Evolutionary conservation across 306 rosid genomes (phyloP), one percentile per base, ranked within the genome.

Genomic region (Casuarina equisetifolia): DNA sequence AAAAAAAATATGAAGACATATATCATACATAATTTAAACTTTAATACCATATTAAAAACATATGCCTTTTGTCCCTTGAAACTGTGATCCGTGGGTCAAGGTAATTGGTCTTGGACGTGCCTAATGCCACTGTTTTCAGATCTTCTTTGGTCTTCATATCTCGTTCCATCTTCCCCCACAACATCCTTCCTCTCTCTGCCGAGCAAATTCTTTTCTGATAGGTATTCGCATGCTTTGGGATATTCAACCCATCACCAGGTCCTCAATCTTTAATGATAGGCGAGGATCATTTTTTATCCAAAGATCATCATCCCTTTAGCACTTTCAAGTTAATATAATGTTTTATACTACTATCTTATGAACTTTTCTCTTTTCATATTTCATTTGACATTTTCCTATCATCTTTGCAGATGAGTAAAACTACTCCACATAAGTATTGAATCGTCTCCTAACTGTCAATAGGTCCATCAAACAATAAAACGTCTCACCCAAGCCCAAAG

Each of bases 81-180:
- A 95, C 99, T 0, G 98, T 95, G 85, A 95, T 95, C 76, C 98
- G 86, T 19, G 99, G 99, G 80, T 95, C 99, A 78, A 95, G 98
- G 83, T 95, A 95, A 87, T 95, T 95, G 78, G 91, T 87, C 82
- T 95, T 95, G 69, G 99, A 95, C 19, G 99, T 95, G 82, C 99
- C 98, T 58, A 95, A 85, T 13, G 99, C 99, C 74, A 95, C 90
- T 6, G 97, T 92, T 90, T 95, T 95, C 61, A 90, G 87, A 86
- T 92, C 99, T 84, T 92, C 99, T 86, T 92, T 95, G 43, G 87
- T 91, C 83, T 83, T 76, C 99, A 89, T 92, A 76, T 95, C 97
- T 50, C 87, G 84, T 70, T 85, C 84, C 91, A 95, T 86, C 82
- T 95, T 95, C 84, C 85, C n/a, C n/a, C n/a, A n/a, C 91, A 12